These are phyloP conservation scores for Glycine soja DNA, from an alignment of 306 rosid species.

Conservation along the genomic window DNA sequence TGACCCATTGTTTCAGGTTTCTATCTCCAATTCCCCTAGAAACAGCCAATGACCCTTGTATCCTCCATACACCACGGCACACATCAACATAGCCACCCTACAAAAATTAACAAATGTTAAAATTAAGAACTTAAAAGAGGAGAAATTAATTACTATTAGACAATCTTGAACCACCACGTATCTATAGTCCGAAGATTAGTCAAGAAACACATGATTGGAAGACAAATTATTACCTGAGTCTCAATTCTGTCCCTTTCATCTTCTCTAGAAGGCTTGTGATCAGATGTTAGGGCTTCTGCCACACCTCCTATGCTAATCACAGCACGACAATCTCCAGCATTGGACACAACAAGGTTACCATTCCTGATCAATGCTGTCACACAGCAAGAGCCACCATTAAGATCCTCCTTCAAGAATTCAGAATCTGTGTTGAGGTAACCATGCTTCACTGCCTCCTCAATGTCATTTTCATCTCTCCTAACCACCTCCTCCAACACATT, in stretches of 20 bases:
- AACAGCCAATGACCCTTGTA: conserved; percentile 83
- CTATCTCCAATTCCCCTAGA: conserved; percentile 85
- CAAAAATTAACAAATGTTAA: conserved; percentile 40
- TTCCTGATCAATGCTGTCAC: conserved; percentile 75
- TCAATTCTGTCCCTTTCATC: conserved; percentile 79
- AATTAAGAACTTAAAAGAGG: not conserved
- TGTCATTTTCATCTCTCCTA: conserved; percentile 52
- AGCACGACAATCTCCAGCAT: conserved; percentile 88
- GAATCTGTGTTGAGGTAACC: conserved; percentile 82
- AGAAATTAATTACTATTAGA: not conserved
- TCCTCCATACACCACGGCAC: conserved; percentile 84
- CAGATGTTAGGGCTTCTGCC: conserved; percentile 77
- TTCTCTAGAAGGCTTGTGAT: conserved; percentile 76
- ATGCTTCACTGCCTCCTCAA: conserved; percentile 69
- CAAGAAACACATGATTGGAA: too few species aligned
- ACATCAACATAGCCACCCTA: conserved; percentile 91
- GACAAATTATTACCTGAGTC: conserved; percentile 50
- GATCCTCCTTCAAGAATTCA: conserved; percentile 70
- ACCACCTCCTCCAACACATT: conserved; percentile 65
- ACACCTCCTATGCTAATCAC: conserved; percentile 73
- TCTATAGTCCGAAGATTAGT: too few species aligned
- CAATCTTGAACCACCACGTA: not conserved
- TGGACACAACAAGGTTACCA: conserved; percentile 74
- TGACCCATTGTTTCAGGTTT: conserved; percentile 75
- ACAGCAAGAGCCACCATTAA: conserved; percentile 80